These are phyloP conservation scores for Halenospora varia DNA, from an alignment of 495 filamentous ascomycete species.

Conservation along the genomic window DNA sequence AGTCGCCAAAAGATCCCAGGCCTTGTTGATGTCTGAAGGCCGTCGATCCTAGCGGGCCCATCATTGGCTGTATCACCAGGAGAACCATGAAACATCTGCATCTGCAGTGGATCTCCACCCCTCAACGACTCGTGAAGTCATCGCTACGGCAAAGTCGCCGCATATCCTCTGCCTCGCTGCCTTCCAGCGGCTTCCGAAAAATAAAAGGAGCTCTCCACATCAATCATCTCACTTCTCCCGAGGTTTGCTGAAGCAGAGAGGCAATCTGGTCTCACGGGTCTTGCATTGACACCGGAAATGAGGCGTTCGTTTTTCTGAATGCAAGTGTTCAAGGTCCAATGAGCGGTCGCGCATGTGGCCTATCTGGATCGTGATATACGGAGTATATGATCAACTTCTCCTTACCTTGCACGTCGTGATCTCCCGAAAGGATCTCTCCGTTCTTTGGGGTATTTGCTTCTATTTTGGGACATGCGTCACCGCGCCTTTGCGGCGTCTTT, in stretches of 20 bases:
- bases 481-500: neutral
- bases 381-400: neutral
- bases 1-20: constrained; percentile 3
- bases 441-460: neutral
- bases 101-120: neutral
- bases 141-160: neutral
- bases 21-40: no score
- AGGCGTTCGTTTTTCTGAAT: constrained; percentile 18
- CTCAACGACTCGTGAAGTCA: neutral
- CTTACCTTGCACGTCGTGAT: constrained; percentile 6
- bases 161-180: neutral
- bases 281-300: constrained; percentile 25
- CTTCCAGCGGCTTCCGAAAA: neutral
- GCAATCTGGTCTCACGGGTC: neutral
- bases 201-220: neutral
- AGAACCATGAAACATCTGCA: constrained; percentile 10
- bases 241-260: neutral
- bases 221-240: neutral
- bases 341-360: neutral
- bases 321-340: constrained; percentile 19
- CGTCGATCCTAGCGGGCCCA: neutral
- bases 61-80: constrained; percentile 1
- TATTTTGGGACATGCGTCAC: neutral
- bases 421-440: constrained; percentile 4
- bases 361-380: neutral